Percentiles rank a stretch among this genome's conserved stretches.
phyloP scores from a whole-genome alignment of 768 basidiomycete genomes.

The Boletus sensibilis region DNA sequence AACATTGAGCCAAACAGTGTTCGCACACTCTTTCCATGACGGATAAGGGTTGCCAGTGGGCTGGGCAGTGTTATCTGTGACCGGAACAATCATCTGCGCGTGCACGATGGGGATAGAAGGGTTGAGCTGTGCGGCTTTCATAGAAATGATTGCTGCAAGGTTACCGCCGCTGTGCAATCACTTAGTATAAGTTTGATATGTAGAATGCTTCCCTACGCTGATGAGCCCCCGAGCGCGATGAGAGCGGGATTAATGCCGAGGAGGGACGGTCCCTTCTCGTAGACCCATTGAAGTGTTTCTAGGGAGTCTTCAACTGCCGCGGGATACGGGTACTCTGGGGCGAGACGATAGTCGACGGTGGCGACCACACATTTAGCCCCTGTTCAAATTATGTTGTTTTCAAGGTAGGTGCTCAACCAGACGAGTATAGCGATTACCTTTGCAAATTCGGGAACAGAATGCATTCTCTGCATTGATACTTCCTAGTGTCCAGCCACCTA shows the following conservation, averaged over 20 bases:
- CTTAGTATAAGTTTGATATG: background rate
- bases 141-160: constrained; percentile 62
- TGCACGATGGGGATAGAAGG: constrained; percentile 56
- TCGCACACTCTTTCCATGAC: constrained; percentile 59
- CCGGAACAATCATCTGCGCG: constrained; percentile 71
- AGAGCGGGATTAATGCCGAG: constrained; percentile 49
- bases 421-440: constrained; percentile 15
- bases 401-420: background rate
- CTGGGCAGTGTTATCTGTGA: constrained; percentile 69
- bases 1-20: constrained; percentile 60
- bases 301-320: constrained; percentile 34
- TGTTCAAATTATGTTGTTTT: background rate
- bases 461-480: constrained; percentile 59
- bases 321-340: constrained; percentile 35
- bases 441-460: constrained; percentile 43
- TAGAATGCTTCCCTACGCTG: constrained; percentile 44
- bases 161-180: constrained; percentile 60
- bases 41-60: constrained; percentile 37
- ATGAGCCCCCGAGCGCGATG: constrained; percentile 73
- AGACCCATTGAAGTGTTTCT: constrained; percentile 38
- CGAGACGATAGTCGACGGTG: constrained; percentile 35
- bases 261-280: constrained; percentile 41
- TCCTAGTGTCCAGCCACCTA: constrained; percentile 79
- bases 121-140: constrained; percentile 53
- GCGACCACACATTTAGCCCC: constrained; percentile 35